Evolutionary conservation across 2,329 filamentous ascomycete genomes (phyloP), one percentile per base, ranked within the genome.

Genomic region (Diplodia scrobiculata): DNA sequence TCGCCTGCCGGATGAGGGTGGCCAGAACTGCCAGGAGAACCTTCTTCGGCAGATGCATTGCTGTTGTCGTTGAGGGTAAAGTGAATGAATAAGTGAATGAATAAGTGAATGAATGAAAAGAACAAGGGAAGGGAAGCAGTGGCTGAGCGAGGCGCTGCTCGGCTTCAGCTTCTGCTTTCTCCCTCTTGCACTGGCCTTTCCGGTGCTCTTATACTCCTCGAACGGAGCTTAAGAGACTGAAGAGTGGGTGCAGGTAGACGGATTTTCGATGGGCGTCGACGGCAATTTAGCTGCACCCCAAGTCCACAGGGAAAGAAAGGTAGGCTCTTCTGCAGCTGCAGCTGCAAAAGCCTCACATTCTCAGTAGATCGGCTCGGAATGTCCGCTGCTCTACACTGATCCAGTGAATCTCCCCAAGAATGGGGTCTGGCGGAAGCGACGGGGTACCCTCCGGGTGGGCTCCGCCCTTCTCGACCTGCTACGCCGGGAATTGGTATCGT

Each of bases 1-100:
- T 66, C n/a, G 63, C 63, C 25, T 66, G 63, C 10, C 51, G 63
- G 25, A 66, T 51, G n/a, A 66, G 51, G 6, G 63, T 66, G 36
- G 63, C 63, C 63, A 66, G 29, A 32, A 66, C 32, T 53, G 63
- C 63, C n/a, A 66, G 19, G 9, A 66, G 63, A 11, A 66, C 63
- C 21, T 52, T 66, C 34, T 52, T 59, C 14, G 63, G 63, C 14
- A 66, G 53, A n/a, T 36, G 52, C 63, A 66, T 66, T 21, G 41
- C 14, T 14, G 25, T 19, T 21, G 41, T 50, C 3, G 2, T 21
- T 29, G 14, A 9, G 11, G 4, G 9, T 19, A 45, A 6, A 14
- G 51, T 5, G 7, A 55, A 36, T 32, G 38, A 25, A 32, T 13
- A n/a, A 34, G 29, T 54, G 7, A 7, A 41, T 10, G 3, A 27